phyloP scores from a whole-genome alignment of 139 green algal species.

The Chlamydomonas sphaeroides region DNA sequence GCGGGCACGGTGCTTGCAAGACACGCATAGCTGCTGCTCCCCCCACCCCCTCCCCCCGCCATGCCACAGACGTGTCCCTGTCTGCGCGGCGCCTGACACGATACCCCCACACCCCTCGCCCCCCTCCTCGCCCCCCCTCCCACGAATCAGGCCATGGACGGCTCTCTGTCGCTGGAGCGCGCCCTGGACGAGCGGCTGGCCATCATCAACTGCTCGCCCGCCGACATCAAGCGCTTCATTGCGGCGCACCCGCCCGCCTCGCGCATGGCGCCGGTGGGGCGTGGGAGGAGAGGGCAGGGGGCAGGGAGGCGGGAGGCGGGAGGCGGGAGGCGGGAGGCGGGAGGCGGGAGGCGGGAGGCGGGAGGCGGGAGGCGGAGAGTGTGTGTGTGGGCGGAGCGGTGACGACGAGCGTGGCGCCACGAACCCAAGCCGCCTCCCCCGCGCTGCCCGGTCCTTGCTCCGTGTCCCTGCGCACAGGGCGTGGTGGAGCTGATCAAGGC shows the following conservation, averaged over 20 bases:
- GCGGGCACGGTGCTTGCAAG: no score
- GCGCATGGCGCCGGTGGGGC: slow-evolving; percentile 57
- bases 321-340: neutral
- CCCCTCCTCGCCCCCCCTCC: neutral
- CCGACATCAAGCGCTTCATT: slow-evolving; percentile 72
- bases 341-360: no score
- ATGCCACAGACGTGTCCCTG: no score
- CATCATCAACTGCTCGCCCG: slow-evolving; percentile 70
- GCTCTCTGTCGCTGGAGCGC: slow-evolving; percentile 65
- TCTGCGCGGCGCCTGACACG: no score
- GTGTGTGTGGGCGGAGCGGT: no score
- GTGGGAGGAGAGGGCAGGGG: neutral
- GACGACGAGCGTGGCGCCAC: no score
- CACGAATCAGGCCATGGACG: slow-evolving; percentile 72
- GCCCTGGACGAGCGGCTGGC: slow-evolving; percentile 68
- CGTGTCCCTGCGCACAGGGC: slow-evolving; percentile 42
- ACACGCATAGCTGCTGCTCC: no score
- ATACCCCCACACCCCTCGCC: neutral
- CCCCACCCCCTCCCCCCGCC: no score
- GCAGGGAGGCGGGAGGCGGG: neutral
- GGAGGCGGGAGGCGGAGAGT: no score
- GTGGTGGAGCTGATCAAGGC: slow-evolving; percentile 66
- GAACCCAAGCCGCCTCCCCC: neutral
- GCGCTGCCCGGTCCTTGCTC: neutral
- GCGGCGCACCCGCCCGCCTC: slow-evolving; percentile 56